Conservation (phyloP, 768 basidiomycete genomes). For the Lactifluus subvellereus region DNA sequence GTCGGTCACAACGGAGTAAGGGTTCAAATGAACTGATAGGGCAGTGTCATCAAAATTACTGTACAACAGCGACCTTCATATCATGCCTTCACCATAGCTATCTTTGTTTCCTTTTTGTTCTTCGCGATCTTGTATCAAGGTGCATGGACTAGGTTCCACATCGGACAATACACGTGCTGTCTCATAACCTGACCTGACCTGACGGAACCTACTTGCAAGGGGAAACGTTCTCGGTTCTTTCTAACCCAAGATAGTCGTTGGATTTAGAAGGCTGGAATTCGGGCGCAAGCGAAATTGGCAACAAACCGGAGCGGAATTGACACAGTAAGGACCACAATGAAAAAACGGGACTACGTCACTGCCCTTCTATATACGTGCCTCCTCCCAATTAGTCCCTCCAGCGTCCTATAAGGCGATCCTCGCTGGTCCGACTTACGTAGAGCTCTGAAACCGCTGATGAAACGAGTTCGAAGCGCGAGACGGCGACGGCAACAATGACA, state of each 20-base stretch:
- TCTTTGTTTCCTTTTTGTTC: neutral
- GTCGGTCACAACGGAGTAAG: slow-evolving; percentile 34
- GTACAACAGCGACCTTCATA: slow-evolving; percentile 14
- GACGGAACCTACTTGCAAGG: neutral
- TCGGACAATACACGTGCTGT: neutral
- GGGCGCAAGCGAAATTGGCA: neutral
- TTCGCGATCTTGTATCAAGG: slow-evolving; percentile 15
- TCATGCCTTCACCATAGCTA: neutral
- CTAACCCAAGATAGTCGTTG: neutral
- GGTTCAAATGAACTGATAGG: neutral
- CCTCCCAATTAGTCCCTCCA: no score
- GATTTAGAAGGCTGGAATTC: neutral
- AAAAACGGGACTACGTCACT: neutral
- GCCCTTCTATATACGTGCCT: neutral
- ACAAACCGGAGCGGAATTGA: neutral
- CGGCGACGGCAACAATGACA: neutral
- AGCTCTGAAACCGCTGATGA: neutral
- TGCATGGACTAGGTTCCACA: neutral
- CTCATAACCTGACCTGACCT: neutral
- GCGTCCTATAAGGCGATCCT: neutral
- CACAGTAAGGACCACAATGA: neutral
- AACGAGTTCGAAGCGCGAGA: neutral
- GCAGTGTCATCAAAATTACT: slow-evolving; percentile 3
- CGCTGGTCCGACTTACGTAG: neutral
- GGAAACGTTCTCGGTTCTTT: neutral